Base-by-base conservation (phyloP, 495 filamentous ascomycete genomes). In the Aspergillus incahuasiensis region DNA sequence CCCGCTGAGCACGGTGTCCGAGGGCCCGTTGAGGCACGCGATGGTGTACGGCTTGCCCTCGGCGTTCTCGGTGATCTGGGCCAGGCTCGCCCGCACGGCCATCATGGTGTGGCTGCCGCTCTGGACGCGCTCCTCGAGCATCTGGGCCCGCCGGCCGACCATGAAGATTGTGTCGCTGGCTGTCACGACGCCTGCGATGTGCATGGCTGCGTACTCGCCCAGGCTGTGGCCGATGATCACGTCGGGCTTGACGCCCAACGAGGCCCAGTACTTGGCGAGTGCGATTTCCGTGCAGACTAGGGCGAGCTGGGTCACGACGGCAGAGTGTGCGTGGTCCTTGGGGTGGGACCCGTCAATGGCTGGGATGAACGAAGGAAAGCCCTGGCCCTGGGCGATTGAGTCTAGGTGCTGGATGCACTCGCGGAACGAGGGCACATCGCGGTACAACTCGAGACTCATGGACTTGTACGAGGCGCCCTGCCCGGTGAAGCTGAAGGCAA, bases 401-500 rank as follows among this genome's bases (percentile, higher is more conserved):
- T 49, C 16, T 28, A 49, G 39, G 3, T 13, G 25, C 4, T 21
- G 9, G 13, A 49, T n/a, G n/a, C n/a, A n/a, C n/a, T n/a, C n/a
- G n/a, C n/a, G n/a, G n/a, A n/a, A n/a, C 21, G 34, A 19, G 18
- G 4, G 30, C 18, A 2, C 30, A 18, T 28, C 20, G 35, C 19
- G 20, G 16, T 38, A 38, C 19, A 49, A 18, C 19, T 38, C 30
- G 4, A 13, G 30, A 15, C 84, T 87, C 55, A 95, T 81, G 7
- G 75, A 82, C 15, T 73, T 68, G 59, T 82, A 82, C 15, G 67
- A 59, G 21, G 63, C 47, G 73, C 74, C 61, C 78, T 84, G 81
- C 83, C 54, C 54, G 2, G 54, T 41, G 40, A 57, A 57, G 1
- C 19, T 16, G 15, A 57, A 46, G 6, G 18, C 40, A 7, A 57